A percentile compares a stretch with the other conserved stretches of the same genome.
These are phyloP conservation scores for Globisporangium perplexum DNA, from an alignment of 352 stramenopile species.

Conservation along the genomic window DNA sequence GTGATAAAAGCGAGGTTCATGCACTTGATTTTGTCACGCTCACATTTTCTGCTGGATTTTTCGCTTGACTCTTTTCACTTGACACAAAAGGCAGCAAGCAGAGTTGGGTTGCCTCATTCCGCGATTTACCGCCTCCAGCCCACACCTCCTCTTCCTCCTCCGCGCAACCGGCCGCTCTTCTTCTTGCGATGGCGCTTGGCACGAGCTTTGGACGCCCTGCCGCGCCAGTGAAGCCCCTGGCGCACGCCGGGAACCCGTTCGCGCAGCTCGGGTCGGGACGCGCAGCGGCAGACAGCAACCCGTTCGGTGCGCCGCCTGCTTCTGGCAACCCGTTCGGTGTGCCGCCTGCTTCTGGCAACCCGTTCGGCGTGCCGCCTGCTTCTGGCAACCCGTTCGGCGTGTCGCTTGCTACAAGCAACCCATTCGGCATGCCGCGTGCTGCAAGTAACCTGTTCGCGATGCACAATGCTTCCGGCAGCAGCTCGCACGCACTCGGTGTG, in stretches of 20 bases:
- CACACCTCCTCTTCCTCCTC: too few species aligned
- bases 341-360: too few species aligned
- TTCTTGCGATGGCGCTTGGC: not conserved
- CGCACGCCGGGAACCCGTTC: not conserved
- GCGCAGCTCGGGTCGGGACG: not conserved
- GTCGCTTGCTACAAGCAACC: not conserved
- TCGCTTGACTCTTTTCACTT: not conserved
- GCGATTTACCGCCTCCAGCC: not conserved
- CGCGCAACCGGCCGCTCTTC: too few species aligned
- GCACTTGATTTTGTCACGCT: too few species aligned
- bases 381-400: too few species aligned
- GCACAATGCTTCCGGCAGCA: not conserved
- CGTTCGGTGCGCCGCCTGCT: too few species aligned
- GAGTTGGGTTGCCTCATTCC: not conserved
- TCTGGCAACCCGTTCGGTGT: too few species aligned
- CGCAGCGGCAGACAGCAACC: not conserved
- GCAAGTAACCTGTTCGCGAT: not conserved
- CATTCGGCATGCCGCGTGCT: not conserved
- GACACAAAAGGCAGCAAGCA: too few species aligned
- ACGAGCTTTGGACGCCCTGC: not conserved
- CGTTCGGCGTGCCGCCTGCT: too few species aligned
- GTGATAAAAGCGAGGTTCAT: too few species aligned
- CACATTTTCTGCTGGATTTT: not conserved
- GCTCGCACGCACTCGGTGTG: not conserved
- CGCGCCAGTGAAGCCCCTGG: not conserved